Conservation (phyloP, 306 rosid genomes). For the Morella rubra region DNA sequence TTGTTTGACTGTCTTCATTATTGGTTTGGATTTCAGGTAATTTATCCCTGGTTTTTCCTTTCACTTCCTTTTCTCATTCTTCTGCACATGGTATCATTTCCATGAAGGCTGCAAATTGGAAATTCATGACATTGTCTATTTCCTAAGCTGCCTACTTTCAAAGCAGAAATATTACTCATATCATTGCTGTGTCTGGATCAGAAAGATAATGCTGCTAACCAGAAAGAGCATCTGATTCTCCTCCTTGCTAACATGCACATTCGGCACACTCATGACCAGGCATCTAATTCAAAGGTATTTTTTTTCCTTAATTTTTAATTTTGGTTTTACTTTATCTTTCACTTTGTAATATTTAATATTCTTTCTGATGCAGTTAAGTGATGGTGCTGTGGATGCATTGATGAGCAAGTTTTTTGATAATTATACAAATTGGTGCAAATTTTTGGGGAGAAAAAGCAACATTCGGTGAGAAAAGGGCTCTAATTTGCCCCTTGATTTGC, state of each 20-base stretch:
- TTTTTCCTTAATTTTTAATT: slow-evolving; percentile 23
- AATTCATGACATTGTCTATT: slow-evolving; percentile 13
- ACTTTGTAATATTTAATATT: slow-evolving; percentile 2
- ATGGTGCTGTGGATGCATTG: slow-evolving; percentile 75
- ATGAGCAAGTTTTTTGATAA: slow-evolving; percentile 82
- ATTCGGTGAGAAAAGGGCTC: slow-evolving; percentile 60
- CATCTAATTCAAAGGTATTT: slow-evolving; percentile 60
- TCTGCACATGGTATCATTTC: slow-evolving; percentile 7
- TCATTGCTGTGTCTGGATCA: slow-evolving; percentile 37
- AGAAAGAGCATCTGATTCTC: slow-evolving; percentile 85
- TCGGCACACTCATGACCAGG: slow-evolving; percentile 57
- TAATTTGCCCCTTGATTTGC: slow-evolving; percentile 11
- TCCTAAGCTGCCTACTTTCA: slow-evolving; percentile 4
- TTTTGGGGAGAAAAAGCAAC: slow-evolving; percentile 77
- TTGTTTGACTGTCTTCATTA: slow-evolving; percentile 90
- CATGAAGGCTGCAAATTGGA: slow-evolving; percentile 1
- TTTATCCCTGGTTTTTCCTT: slow-evolving; percentile 20
- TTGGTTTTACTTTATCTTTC: slow-evolving; percentile 26
- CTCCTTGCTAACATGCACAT: slow-evolving; percentile 81
- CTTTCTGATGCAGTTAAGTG: slow-evolving; percentile 61
- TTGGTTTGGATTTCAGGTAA: slow-evolving; percentile 97
- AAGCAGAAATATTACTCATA: slow-evolving; percentile 14
- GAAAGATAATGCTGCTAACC: slow-evolving; percentile 92
- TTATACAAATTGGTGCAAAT: slow-evolving; percentile 86
- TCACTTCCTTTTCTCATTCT: slow-evolving; percentile 16